Percentiles rank a stretch among this genome's conserved stretches.
Evolutionary conservation across 495 filamentous ascomycete genomes (phyloP).

Genomic region (Acidomyces sp.): DNA sequence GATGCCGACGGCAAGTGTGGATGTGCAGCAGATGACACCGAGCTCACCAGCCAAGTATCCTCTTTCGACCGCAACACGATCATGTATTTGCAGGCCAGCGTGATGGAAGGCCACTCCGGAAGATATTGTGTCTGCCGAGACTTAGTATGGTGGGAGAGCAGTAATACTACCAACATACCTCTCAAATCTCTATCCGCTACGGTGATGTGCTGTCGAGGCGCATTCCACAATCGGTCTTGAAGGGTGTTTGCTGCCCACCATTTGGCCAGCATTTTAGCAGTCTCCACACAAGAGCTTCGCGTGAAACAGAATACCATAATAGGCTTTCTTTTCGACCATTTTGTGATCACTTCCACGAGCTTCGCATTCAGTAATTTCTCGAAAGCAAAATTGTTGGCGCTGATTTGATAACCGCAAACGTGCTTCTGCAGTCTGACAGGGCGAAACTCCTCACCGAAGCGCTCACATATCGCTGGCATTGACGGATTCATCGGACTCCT

Average conservation of each 20-base stretch:
- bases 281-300: conserved; percentile 58
- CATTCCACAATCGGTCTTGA: conserved; percentile 52
- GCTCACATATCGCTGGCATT: conserved; percentile 56
- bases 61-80: conserved; percentile 59
- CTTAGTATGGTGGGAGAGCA: conserved; percentile 1
- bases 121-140: conserved; percentile 37
- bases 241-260: conserved; percentile 47
- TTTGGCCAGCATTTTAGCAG: conserved; percentile 59
- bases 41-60: conserved; percentile 64
- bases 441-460: conserved; percentile 85
- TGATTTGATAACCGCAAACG: conserved; percentile 62
- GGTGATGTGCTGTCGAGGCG: conserved; percentile 40
- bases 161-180: conserved; percentile 25
- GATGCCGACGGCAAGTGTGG: conserved; percentile 83
- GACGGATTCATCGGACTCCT: conserved; percentile 52
- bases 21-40: conserved; percentile 88
- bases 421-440: conserved; percentile 78
- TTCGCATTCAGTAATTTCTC: conserved; percentile 67
- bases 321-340: conserved; percentile 66
- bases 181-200: conserved; percentile 53
- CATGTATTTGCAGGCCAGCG: conserved; percentile 61
- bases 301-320: conserved; percentile 92
- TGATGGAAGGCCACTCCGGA: conserved; percentile 89
- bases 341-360: conserved; percentile 61
- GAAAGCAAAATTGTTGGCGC: conserved; percentile 72